Evolutionary conservation across 495 filamentous ascomycete species (phyloP), one percentile per base, ranked within the genome.

Genomic region (Penicillium roqueforti): DNA sequence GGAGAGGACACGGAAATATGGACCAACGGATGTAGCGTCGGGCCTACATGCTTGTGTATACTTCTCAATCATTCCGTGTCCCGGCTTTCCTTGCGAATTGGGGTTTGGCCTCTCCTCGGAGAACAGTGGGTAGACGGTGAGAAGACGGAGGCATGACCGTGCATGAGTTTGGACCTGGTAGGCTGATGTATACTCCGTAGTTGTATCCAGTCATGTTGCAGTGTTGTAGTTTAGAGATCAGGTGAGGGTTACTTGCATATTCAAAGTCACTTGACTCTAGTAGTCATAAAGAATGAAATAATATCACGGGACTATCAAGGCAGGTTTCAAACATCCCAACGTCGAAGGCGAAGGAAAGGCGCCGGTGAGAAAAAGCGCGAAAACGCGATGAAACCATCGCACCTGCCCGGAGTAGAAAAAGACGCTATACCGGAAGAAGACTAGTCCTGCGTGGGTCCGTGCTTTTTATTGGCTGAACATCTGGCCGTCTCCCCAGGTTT

Each of bases 61-160:
- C 13, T 22, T 14, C 31, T 32, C 31, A 44, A 22, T 18, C 40
- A 43, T 36, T 52, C 13, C 29, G 16, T 34, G 6, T 19, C 44
- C 50, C 34, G 52, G 51, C 25, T 22, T 29, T 47, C 29, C 26
- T 45, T 54, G 31, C 44, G 20, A 54, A 53, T 18, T 26, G 10
- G 32, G 18, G 34, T 11, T 25, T 9, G 14, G 19, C 18, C 9
- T 45, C 29, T 31, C 14, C 20, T 25, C 10, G 29, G 46, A 26
- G 22, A 10, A 16, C 22, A 45, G 14, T n/a, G 14, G n/a, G 32
- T 13, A 19, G 10, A 45, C 9, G 29, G 16, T 19, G 16, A 38
- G 36, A n/a, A 46, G 47, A 23, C 32, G 42, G 43, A 38, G 42
- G n/a, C 5, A 56, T 32, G 57, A 47, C 53, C 47, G 53, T 47